Evolutionary conservation across 2,329 filamentous ascomycete species (phyloP).

Genomic region (Ceratocystis colombiana): DNA sequence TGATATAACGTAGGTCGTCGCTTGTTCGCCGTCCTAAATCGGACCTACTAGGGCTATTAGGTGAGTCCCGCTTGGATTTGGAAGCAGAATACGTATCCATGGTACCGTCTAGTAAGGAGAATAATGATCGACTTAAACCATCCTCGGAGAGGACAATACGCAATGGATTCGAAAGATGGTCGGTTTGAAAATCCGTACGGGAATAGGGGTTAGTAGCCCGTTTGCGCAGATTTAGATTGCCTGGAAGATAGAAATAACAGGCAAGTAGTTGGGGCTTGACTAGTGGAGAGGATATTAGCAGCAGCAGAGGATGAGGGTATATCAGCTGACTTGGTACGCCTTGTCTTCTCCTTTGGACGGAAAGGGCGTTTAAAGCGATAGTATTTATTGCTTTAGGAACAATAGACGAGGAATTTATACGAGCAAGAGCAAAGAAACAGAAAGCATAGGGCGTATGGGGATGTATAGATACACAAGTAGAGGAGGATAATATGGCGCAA

Average conservation of each 20-base stretch:
- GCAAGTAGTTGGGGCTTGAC: not conserved
- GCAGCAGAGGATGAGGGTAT: not conserved
- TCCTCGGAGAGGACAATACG: slow-evolving; percentile 21
- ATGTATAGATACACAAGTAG: not conserved
- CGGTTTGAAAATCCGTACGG: not conserved
- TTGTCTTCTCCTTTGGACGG: not conserved
- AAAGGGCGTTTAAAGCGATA: not conserved
- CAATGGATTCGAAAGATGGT: not conserved
- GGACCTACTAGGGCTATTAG: slow-evolving; percentile 15
- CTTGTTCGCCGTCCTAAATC: slow-evolving; percentile 14
- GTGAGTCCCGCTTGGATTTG: slow-evolving; percentile 22
- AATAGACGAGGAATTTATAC: not conserved
- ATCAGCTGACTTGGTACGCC: not conserved
- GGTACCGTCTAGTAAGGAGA: slow-evolving; percentile 18
- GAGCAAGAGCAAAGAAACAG: not conserved
- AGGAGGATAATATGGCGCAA: not conserved
- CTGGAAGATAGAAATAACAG: not conserved
- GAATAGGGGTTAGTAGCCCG: not conserved
- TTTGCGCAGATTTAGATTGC: slow-evolving; percentile 14
- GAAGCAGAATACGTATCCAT: slow-evolving; percentile 24
- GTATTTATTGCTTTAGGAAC: not conserved
- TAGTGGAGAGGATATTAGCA: not conserved
- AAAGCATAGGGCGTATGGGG: not conserved
- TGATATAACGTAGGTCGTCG: slow-evolving; percentile 10
- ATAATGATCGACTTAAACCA: slow-evolving; percentile 20